These are phyloP conservation scores for Gossypium gossypioides DNA, from an alignment of 441 rosid genomes.

Conservation along the genomic window DNA sequence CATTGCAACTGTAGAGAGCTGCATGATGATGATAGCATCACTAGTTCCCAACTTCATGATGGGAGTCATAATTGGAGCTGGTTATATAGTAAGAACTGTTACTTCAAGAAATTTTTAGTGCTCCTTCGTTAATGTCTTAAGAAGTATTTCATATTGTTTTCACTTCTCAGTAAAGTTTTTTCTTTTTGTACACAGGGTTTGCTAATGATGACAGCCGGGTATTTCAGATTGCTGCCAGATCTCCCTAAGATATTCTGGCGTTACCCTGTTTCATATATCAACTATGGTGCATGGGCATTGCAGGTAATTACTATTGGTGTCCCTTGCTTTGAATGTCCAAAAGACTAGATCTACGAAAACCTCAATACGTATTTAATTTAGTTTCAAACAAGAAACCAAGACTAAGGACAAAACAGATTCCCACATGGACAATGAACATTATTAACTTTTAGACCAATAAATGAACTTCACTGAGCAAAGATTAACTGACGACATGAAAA, in stretches of 20 bases:
- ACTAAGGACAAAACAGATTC: background rate
- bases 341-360: background rate
- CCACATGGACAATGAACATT: background rate
- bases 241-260: slow-evolving; percentile 62
- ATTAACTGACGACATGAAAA: background rate
- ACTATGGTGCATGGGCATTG: slow-evolving; percentile 51
- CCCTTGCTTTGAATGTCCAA: background rate
- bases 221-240: slow-evolving; percentile 41
- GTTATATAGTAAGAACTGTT: slow-evolving; percentile 38
- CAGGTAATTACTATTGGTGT: slow-evolving; percentile 33
- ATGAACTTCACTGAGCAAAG: background rate
- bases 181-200: slow-evolving; percentile 29
- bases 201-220: slow-evolving; percentile 62
- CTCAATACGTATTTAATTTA: background rate
- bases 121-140: background rate
- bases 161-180: background rate
- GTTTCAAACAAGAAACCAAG: background rate
- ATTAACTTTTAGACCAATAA: background rate
- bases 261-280: slow-evolving; percentile 56
- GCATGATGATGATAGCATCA: slow-evolving; percentile 73
- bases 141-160: background rate
- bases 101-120: background rate
- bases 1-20: slow-evolving; percentile 58
- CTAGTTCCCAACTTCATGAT: slow-evolving; percentile 67
- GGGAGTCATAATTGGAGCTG: slow-evolving; percentile 71